A percentile compares a stretch with the other conserved stretches of the same genome.
phyloP scores from a whole-genome alignment of 306 rosid genomes.

The Luffa acutangula region DNA sequence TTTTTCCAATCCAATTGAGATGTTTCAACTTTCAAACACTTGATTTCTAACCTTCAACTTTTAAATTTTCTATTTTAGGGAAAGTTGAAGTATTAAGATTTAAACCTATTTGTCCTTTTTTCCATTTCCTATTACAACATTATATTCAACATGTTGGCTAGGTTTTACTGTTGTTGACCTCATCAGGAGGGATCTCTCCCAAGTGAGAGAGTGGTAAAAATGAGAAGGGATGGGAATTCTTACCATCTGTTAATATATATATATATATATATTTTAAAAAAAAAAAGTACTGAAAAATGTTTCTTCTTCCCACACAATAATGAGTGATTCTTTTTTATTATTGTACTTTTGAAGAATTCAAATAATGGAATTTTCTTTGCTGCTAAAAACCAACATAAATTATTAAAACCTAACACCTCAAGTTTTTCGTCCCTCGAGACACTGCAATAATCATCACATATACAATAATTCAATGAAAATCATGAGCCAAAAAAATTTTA shows the following conservation, averaged over 20 bases:
- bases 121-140: neutral
- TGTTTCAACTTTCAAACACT: neutral
- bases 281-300: neutral
- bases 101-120: neutral
- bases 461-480: conserved; percentile 1
- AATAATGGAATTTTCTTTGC: neutral
- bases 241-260: neutral
- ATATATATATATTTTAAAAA: neutral
- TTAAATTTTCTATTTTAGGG: too few species aligned
- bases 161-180: neutral
- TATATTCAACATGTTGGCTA: neutral
- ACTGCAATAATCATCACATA: conserved; percentile 9
- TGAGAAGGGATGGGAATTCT: neutral
- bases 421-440: conserved; percentile 4
- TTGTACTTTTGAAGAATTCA: conserved; percentile 11
- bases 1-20: neutral
- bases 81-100: neutral
- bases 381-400: conserved; percentile 3
- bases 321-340: conserved; percentile 5
- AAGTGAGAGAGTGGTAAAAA: neutral
- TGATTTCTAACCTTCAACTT: neutral
- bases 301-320: conserved; percentile 4
- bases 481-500: neutral
- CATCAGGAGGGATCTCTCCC: neutral
- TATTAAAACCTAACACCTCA: conserved; percentile 5